A percentile compares a stretch with the other conserved stretches of the same genome.
phyloP scores from a whole-genome alignment of 345 rosid species.

The Salix brachista region DNA sequence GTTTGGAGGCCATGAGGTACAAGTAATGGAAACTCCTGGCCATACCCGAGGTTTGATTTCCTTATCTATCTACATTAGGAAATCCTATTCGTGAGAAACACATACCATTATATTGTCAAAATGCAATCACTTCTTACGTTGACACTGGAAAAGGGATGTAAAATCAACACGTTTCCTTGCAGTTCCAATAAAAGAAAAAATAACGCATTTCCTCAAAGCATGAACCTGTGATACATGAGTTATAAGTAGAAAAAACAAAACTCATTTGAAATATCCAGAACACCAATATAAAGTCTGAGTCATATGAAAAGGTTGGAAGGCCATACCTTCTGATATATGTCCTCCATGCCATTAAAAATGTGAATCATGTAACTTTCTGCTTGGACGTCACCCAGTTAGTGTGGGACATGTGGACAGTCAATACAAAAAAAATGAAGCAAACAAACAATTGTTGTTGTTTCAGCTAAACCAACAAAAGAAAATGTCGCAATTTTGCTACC shows the following conservation, averaged over 20 bases:
- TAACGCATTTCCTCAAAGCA: background rate
- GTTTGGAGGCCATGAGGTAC: constrained; percentile 97
- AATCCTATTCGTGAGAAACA: background rate
- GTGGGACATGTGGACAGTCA: background rate
- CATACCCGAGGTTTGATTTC: constrained; percentile 71
- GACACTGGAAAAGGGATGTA: background rate
- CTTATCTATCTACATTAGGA: background rate
- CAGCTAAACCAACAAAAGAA: background rate
- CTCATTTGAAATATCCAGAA: background rate
- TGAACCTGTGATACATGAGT: background rate
- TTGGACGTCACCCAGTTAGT: background rate
- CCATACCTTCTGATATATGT: background rate
- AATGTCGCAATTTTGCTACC: background rate
- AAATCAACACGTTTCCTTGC: background rate
- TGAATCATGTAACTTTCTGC: background rate
- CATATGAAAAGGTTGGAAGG: background rate
- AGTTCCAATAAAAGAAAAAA: background rate
- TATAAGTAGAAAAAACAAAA: background rate
- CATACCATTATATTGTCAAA: background rate
- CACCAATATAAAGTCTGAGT: background rate
- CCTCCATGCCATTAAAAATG: background rate
- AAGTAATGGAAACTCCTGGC: constrained; percentile 86
- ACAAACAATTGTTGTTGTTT: background rate
- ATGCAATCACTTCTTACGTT: background rate
- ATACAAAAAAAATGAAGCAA: background rate